Evolutionary conservation across 768 basidiomycete species (phyloP), one percentile per base, ranked within the genome.

Genomic region (Phlebiopsis flavidoalba): DNA sequence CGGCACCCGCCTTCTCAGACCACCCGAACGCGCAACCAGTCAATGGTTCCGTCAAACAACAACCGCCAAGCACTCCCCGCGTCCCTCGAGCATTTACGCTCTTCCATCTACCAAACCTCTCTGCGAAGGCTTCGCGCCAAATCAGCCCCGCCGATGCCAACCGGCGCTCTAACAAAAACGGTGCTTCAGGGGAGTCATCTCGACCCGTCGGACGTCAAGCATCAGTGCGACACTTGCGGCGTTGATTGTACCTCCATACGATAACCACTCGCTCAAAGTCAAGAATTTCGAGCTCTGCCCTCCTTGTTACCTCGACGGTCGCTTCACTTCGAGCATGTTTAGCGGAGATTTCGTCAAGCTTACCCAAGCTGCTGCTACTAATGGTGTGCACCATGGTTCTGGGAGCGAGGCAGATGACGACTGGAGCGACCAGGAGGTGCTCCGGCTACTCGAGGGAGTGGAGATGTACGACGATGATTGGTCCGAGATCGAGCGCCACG

Each of bases 391-490:
- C 68, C 64, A 79, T 73, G 57, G 74, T 15, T 64, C 67, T 1
- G 80, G 55, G 64, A 76, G 63, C 71, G 79, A 33, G 12, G 80
- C 79, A 31, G 87, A 86, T 58, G 85, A 89, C 58, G 79, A 80
- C 61, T 99, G 97, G 97, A 80, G 85, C 1, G 95, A 97, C 70
- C 89, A 95, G 70, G 97, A 99, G 73, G 80, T 88, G 19, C 74
- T 99, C 10, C 74, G 91, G 8, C 79, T 99, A 5, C 80, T 99
- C n/a, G 97, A 99, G 72, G 97, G 88, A 15, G 84, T 99, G 47
- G 97, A 99, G 74, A 97, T 99, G 93, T 93, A 87, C 72, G 94
- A 97, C 65, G 96, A 98, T 68, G 96, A 98, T 69, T 99, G 96
- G 96, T 85, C 86, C 21, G 82, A 85, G 53, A 87, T 98, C 63